Conservation (phyloP, 2,329 filamentous ascomycete species). For the Xylaria sp. region DNA sequence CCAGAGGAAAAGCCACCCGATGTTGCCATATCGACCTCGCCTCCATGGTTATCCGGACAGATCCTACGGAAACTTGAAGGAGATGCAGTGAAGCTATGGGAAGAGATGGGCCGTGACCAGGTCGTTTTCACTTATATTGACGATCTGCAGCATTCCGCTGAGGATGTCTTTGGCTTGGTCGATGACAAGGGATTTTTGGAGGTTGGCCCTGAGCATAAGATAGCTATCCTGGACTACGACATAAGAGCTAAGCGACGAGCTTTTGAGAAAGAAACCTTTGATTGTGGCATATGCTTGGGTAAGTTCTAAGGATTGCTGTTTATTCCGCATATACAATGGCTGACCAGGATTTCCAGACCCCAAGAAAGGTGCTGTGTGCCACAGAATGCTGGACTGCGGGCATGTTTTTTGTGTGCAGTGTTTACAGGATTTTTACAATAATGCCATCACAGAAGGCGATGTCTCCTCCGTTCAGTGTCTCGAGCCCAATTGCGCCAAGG, state of each 20-base stretch:
- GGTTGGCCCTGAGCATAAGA: slow-evolving; percentile 62
- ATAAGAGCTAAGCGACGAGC: slow-evolving; percentile 70
- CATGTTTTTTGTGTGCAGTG: slow-evolving; percentile 94
- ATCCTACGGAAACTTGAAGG: slow-evolving; percentile 54
- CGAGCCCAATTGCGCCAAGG: slow-evolving; percentile 75
- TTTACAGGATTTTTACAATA: slow-evolving; percentile 86
- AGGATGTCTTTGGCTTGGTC: slow-evolving; percentile 62
- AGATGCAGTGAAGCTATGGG: slow-evolving; percentile 60
- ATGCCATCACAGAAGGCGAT: slow-evolving; percentile 84
- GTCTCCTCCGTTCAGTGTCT: slow-evolving; percentile 79
- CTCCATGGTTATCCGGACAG: slow-evolving; percentile 58
- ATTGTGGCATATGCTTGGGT: slow-evolving; percentile 83
- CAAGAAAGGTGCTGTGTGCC: slow-evolving; percentile 82
- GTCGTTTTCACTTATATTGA: slow-evolving; percentile 67
- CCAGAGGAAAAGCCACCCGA: slow-evolving; percentile 55
- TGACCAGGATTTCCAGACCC: slow-evolving; percentile 60
- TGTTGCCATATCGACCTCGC: slow-evolving; percentile 55
- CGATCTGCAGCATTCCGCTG: slow-evolving; percentile 60
- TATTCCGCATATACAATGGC: slow-evolving; percentile 2
- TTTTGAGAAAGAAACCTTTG: slow-evolving; percentile 83
- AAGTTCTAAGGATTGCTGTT: slow-evolving; percentile 25
- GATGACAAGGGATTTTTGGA: slow-evolving; percentile 51
- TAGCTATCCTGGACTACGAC: slow-evolving; percentile 77
- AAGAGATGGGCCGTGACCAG: slow-evolving; percentile 61
- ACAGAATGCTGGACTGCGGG: slow-evolving; percentile 78